Evolutionary conservation across 2,329 filamentous ascomycete species (phyloP).

Genomic region (Fusarium denticulatum): DNA sequence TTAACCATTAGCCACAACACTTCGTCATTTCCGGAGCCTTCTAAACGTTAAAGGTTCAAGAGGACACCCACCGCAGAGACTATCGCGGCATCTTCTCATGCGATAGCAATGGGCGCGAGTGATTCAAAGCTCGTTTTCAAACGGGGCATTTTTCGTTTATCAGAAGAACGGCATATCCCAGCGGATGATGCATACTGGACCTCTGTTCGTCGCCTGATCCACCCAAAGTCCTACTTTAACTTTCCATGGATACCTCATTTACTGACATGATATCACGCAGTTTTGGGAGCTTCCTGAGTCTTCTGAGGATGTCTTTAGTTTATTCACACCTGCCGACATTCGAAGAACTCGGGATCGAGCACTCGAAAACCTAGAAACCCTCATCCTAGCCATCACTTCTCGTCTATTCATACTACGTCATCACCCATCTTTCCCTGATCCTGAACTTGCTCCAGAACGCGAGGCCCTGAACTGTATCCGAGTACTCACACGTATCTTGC

Average conservation of each 20-base stretch:
- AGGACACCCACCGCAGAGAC: slow-evolving; percentile 33
- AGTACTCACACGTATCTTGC: slow-evolving; percentile 86
- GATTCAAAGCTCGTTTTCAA: slow-evolving; percentile 99
- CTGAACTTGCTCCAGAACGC: slow-evolving; percentile 82
- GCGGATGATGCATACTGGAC: slow-evolving; percentile 93
- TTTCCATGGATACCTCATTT: neutral
- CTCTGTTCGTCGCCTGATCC: slow-evolving; percentile 69
- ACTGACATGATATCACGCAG: slow-evolving; percentile 56
- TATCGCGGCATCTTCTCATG: slow-evolving; percentile 36
- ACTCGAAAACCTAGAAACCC: slow-evolving; percentile 87
- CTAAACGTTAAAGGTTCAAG: slow-evolving; percentile 4
- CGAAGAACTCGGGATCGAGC: slow-evolving; percentile 87
- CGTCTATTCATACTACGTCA: slow-evolving; percentile 84
- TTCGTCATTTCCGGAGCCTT: slow-evolving; percentile 36
- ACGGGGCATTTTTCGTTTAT: slow-evolving; percentile 95
- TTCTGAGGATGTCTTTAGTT: slow-evolving; percentile 93
- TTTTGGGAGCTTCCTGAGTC: slow-evolving; percentile 98
- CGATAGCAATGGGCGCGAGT: slow-evolving; percentile 84
- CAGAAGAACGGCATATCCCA: slow-evolving; percentile 88
- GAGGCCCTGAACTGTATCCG: slow-evolving; percentile 97
- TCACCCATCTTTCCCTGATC: slow-evolving; percentile 89
- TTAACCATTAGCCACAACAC: slow-evolving; percentile 4
- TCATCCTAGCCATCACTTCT: slow-evolving; percentile 84
- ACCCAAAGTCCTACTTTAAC: slow-evolving; percentile 14
- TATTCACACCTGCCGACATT: slow-evolving; percentile 90